Evolutionary conservation across 495 filamentous ascomycete genomes (phyloP).

Genomic region (Cenococcum geophilum): DNA sequence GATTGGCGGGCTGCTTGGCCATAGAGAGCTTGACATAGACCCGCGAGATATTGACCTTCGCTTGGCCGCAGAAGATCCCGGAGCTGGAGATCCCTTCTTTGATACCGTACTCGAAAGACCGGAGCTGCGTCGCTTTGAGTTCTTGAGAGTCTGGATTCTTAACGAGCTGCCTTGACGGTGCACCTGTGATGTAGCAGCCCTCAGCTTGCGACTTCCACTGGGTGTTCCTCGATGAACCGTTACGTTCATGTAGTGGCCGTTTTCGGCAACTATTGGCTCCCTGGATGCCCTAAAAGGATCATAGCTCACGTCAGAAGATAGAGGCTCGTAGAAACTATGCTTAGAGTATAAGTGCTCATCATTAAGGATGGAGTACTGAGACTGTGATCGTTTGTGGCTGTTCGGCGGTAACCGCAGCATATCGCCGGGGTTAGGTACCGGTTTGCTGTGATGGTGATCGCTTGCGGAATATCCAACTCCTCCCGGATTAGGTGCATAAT

Average conservation of each 20-base stretch:
- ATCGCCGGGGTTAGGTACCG: constrained; percentile 41
- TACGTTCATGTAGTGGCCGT: constrained; percentile 53
- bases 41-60: constrained; percentile 33
- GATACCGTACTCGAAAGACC: constrained; percentile 16
- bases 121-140: constrained; percentile 20
- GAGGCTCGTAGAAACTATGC: constrained; percentile 41
- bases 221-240: constrained; percentile 54
- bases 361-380: constrained; percentile 66
- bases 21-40: constrained; percentile 51
- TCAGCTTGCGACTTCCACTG: constrained; percentile 22
- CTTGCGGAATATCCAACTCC: constrained; percentile 72
- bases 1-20: constrained; percentile 51
- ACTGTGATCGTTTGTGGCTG: constrained; percentile 50
- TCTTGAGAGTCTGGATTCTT: constrained; percentile 26
- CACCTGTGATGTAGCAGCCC: constrained; percentile 20
- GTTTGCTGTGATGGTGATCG: constrained; percentile 76
- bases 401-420: constrained; percentile 35
- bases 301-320: constrained; percentile 55
- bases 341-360: constrained; percentile 44
- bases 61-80: constrained; percentile 14
- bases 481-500: constrained; percentile 57
- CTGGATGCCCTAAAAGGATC: constrained; percentile 76
- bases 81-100: constrained; percentile 24
- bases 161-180: constrained; percentile 36
- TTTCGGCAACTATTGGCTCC: constrained; percentile 36